Conservation (phyloP, 805 yeast species). For the Candida insectorum region DNA sequence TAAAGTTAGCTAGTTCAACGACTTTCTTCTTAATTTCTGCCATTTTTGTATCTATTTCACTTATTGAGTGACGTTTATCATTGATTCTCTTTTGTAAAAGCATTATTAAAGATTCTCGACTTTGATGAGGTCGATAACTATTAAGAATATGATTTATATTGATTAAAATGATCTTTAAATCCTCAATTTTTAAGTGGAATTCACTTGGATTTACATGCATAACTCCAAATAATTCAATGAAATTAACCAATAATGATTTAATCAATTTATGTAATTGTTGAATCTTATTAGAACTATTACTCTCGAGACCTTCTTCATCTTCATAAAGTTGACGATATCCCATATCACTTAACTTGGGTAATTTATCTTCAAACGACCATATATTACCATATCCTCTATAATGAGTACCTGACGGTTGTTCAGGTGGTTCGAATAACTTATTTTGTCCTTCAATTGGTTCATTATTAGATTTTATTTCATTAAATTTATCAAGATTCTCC, state of each 20-base stretch:
- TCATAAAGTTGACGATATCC: slow-evolving; percentile 75
- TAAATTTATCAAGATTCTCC: slow-evolving; percentile 53
- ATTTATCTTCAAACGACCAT: slow-evolving; percentile 79
- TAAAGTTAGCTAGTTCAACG: too few species aligned
- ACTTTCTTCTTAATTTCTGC: slow-evolving; percentile 28
- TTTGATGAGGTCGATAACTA: slow-evolving; percentile 93
- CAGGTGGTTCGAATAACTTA: slow-evolving; percentile 62
- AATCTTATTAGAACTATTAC: slow-evolving; percentile 47
- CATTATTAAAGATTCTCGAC: slow-evolving; percentile 82
- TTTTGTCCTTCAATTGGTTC: slow-evolving; percentile 40
- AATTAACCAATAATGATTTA: slow-evolving; percentile 74
- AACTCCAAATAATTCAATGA: slow-evolving; percentile 76
- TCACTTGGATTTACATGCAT: slow-evolving; percentile 70
- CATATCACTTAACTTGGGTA: slow-evolving; percentile 70
- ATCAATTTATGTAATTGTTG: slow-evolving; percentile 76
- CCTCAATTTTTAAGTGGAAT: slow-evolving; percentile 61
- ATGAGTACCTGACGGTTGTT: slow-evolving; percentile 54
- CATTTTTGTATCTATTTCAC: slow-evolving; percentile 39
- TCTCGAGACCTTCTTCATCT: slow-evolving; percentile 21
- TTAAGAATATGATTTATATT: slow-evolving; percentile 90
- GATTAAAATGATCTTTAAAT: slow-evolving; percentile 73
- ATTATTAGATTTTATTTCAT: slow-evolving; percentile 16
- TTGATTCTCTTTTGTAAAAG: slow-evolving; percentile 69
- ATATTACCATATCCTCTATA: slow-evolving; percentile 87
- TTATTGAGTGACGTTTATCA: slow-evolving; percentile 54